Evolutionary conservation across 2,329 filamentous ascomycete species (phyloP), one percentile per base, ranked within the genome.

Genomic region (Paraphoma sp.): DNA sequence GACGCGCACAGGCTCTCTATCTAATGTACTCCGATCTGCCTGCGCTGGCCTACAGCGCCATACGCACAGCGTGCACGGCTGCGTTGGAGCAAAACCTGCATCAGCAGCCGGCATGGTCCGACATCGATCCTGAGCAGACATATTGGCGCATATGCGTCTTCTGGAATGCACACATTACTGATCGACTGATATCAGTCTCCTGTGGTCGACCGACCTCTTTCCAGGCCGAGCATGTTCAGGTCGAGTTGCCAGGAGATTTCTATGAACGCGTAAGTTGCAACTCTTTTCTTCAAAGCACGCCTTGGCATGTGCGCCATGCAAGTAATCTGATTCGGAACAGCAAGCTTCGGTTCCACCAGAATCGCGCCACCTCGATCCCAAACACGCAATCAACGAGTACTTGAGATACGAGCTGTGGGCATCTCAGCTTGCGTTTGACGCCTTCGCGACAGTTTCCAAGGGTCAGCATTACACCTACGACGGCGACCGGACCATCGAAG

Each of bases 181-280:
- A 75, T 45, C 68, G 67, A 16, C 63, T 64, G 7, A 72, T 74
- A 40, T 68, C 72, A 0, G 48, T 73, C 11, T 68, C 71, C 11
- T 75, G 70, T 47, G 65, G 67, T 16, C 64, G 72, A 16, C 73
- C 73, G 1, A 70, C 70, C 31, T 63, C 65, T 11, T 65, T 75
- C 12, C 68, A 67, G 29, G 68, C 71, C 44, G 31, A 53, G 2
- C 72, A 74, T 18, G 60, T 72, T 8, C 59, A 74, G 33, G 63
- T 74, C 4, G 66, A 69, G 2, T 45, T 62, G 16, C 69, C 71
- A 3, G 62, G 62, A 9, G 42, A 66, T 1, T 65, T 51, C 14
- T 38, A n/a, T 41, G 55, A 67, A 23, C 59, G 50, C 51, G 71
- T 71, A 45, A 60, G 64, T 57, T 10, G 36, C 14, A 43, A 30